These are phyloP conservation scores for Leishmania gerbilli DNA, from an alignment of 208 protist genomes.

Conservation along the genomic window DNA sequence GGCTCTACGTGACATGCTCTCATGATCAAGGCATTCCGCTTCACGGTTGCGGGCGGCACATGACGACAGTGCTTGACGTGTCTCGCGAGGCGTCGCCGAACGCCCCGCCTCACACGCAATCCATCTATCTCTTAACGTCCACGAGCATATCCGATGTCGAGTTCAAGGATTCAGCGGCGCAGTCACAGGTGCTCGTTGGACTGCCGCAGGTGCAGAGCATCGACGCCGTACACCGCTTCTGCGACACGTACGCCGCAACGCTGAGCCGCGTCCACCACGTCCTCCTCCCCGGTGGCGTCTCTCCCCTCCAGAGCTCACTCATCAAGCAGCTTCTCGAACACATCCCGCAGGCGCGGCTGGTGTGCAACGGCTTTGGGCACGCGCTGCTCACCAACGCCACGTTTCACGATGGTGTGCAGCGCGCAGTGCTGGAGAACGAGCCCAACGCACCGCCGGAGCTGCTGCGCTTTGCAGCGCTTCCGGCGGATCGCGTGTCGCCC, in stretches of 20 bases:
- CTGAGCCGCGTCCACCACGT: conserved; percentile 53
- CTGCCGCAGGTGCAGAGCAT: conserved; percentile 42
- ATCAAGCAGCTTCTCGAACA: conserved; percentile 39
- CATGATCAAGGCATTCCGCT: conserved; percentile 10
- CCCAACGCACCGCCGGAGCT: conserved; percentile 9
- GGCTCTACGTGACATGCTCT: conserved; percentile 70
- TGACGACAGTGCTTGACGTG: conserved; percentile 63
- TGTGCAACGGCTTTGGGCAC: conserved; percentile 50
- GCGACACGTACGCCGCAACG: conserved; percentile 36
- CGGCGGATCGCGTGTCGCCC: conserved; percentile 18
- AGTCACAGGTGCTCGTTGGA: conserved; percentile 58
- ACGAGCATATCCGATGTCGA: conserved; percentile 48
- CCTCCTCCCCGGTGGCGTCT: conserved; percentile 50
- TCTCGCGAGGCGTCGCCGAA: conserved; percentile 10
- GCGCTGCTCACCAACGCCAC: conserved; percentile 64
- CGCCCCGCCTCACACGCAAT: conserved; percentile 47
- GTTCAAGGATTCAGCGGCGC: conserved; percentile 33
- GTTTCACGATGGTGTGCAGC: conserved; percentile 66
- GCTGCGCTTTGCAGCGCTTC: conserved; percentile 35
- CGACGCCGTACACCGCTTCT: conserved; percentile 46
- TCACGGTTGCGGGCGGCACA: conserved; percentile 41
- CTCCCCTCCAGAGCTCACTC: conserved; percentile 32
- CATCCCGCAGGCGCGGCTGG: conserved; percentile 51
- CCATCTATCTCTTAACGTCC: conserved; percentile 60
- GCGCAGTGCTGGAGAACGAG: conserved; percentile 52